phyloP scores from a whole-genome alignment of 2,329 filamentous ascomycete species.

The Colletotrichum abscissum region DNA sequence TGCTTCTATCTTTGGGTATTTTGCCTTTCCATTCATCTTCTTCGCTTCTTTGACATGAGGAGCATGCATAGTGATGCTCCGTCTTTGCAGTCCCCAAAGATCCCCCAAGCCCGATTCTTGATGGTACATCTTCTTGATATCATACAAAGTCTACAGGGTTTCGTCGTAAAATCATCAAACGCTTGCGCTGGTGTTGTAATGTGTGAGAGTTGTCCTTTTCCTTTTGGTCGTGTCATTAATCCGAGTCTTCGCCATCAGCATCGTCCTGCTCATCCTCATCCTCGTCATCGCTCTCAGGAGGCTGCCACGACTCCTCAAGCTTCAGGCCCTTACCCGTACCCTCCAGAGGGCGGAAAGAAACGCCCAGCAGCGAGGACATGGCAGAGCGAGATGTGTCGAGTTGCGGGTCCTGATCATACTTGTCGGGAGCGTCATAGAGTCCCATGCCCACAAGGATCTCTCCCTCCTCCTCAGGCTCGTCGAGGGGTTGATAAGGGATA shows the following conservation, averaged over 20 bases:
- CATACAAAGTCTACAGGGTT: conserved; percentile 32
- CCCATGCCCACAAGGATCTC: conserved; percentile 87
- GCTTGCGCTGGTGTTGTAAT: conserved; percentile 13
- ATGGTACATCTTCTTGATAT: conserved; percentile 13
- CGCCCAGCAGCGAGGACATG: conserved; percentile 65
- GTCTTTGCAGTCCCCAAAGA: neutral
- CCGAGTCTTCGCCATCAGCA: conserved; percentile 45
- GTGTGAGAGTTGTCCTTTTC: neutral
- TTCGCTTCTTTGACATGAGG: neutral
- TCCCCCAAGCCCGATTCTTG: neutral
- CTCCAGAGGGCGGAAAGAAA: conserved; percentile 56
- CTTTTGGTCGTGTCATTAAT: conserved; percentile 16
- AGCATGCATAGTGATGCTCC: neutral
- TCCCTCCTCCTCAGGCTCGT: conserved; percentile 66
- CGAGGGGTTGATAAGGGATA: conserved; percentile 60
- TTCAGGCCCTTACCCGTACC: conserved; percentile 79
- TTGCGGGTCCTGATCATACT: conserved; percentile 59
- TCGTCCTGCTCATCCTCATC: conserved; percentile 53
- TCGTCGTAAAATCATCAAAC: conserved; percentile 19
- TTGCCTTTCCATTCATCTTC: neutral
- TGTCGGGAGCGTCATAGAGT: conserved; percentile 79
- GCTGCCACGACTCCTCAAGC: conserved; percentile 84
- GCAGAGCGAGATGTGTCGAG: conserved; percentile 66
- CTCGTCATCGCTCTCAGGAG: conserved; percentile 71
- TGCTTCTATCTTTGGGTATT: neutral